Evolutionary conservation across 495 filamentous ascomycete genomes (phyloP).

Genomic region (Penicillium pancosmium): DNA sequence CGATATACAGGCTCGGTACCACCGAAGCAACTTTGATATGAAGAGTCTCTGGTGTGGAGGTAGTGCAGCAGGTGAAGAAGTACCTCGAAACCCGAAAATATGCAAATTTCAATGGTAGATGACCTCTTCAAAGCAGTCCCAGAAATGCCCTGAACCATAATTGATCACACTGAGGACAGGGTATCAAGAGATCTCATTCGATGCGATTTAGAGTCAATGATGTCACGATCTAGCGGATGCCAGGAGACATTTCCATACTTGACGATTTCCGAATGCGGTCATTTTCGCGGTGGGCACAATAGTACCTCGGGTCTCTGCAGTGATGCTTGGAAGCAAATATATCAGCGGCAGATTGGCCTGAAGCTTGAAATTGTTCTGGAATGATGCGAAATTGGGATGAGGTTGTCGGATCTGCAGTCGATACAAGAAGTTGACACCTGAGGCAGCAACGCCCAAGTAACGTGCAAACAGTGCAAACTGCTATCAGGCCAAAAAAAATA

Average conservation of each 20-base stretch:
- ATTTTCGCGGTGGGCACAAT: too few species aligned
- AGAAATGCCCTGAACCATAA: not conserved
- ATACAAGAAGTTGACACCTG: conserved; percentile 12
- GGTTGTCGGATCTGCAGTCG: not conserved
- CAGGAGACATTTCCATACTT: conserved; percentile 3
- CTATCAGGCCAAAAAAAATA: conserved; percentile 39
- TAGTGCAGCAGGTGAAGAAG: not conserved
- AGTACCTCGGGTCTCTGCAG: too few species aligned
- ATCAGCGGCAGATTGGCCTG: too few species aligned
- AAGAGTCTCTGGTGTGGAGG: not conserved
- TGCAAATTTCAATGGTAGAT: not conserved
- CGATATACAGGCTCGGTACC: not conserved
- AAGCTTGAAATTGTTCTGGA: too few species aligned
- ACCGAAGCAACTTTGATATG: not conserved
- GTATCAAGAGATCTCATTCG: conserved; percentile 11
- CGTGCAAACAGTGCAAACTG: conserved; percentile 43
- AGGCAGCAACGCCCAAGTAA: conserved; percentile 15
- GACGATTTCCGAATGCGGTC: conserved; percentile 13
- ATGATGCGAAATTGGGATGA: not conserved
- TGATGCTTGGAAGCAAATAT: too few species aligned
- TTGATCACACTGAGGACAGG: not conserved
- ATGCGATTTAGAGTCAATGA: conserved; percentile 22
- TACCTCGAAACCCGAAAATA: not conserved
- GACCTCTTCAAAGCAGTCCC: not conserved
- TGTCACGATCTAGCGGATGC: conserved; percentile 25